These are phyloP conservation scores for Myriosclerotinia scirpicola DNA, from an alignment of 2,329 filamentous ascomycete genomes.

Conservation along the genomic window DNA sequence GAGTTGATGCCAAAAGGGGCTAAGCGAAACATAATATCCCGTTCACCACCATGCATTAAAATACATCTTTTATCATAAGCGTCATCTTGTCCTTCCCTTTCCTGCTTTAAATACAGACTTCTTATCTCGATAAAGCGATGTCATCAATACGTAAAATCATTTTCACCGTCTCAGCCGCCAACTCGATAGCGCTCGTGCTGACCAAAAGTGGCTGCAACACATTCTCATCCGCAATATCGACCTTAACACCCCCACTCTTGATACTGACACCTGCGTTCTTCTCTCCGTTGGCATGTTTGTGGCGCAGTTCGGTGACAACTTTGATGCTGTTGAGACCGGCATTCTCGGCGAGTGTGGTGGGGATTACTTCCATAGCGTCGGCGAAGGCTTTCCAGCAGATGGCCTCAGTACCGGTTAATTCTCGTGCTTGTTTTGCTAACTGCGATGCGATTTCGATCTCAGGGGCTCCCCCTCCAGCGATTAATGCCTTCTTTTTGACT, in stretches of 20 bases:
- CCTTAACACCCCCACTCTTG: conserved; percentile 94
- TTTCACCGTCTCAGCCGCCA: conserved; percentile 97
- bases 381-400: conserved; percentile 99
- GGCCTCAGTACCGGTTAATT: conserved; percentile 84
- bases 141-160: conserved; percentile 35
- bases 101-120: conserved; percentile 3
- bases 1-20: conserved; percentile 23
- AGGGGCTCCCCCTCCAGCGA: conserved; percentile 92
- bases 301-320: conserved; percentile 92
- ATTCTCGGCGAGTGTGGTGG: conserved; percentile 95
- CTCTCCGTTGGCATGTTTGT: conserved; percentile 92
- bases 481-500: conserved; percentile 99
- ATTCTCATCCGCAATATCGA: conserved; percentile 95
- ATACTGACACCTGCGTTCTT: conserved; percentile 97
- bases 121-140: conserved; percentile 38
- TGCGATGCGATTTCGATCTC: conserved; percentile 95
- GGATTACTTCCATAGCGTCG: conserved; percentile 94
- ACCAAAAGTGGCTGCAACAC: conserved; percentile 94
- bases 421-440: conserved; percentile 77
- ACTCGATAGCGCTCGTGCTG: conserved; percentile 94
- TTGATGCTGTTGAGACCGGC: conserved; percentile 98
- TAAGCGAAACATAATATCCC: conserved; percentile 22
- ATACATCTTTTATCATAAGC: conserved; percentile 22
- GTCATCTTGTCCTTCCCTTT: conserved; percentile 19
- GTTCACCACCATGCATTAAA: conserved; percentile 22